Conservation (phyloP, 1,284 basidiomycete species). For the Naganishia liquefaciens region DNA sequence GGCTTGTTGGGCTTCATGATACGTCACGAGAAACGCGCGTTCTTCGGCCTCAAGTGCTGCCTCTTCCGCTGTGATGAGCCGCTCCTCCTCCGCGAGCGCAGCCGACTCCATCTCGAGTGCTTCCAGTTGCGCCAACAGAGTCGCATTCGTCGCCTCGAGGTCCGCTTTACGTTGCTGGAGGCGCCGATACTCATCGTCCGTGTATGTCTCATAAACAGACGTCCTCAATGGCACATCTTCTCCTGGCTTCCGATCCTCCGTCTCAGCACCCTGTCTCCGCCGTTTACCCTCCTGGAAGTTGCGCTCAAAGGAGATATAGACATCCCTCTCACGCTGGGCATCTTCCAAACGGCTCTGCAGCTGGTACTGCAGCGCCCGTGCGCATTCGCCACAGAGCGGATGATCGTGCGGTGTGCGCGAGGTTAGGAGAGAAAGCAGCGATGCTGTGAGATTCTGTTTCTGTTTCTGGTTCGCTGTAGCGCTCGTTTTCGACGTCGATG, state of each 20-base stretch:
- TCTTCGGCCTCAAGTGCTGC: slow-evolving; percentile 72
- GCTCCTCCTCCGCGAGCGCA: slow-evolving; percentile 71
- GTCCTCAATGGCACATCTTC: slow-evolving; percentile 47
- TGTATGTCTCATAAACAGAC: slow-evolving; percentile 39
- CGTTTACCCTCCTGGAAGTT: slow-evolving; percentile 56
- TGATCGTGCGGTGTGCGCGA: slow-evolving; percentile 84
- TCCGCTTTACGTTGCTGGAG: slow-evolving; percentile 71
- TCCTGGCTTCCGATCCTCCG: slow-evolving; percentile 57
- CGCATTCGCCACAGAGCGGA: slow-evolving; percentile 93
- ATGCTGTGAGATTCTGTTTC: slow-evolving; percentile 46
- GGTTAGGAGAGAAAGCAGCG: slow-evolving; percentile 74
- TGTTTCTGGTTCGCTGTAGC: slow-evolving; percentile 30
- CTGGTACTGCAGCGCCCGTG: slow-evolving; percentile 72
- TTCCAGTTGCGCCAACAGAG: slow-evolving; percentile 70
- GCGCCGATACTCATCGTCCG: slow-evolving; percentile 54
- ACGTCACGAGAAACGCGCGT: slow-evolving; percentile 60
- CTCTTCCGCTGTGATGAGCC: slow-evolving; percentile 71
- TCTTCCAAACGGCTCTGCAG: slow-evolving; percentile 84
- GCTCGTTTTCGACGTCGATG: no score
- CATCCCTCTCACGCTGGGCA: slow-evolving; percentile 85
- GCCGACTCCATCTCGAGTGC: slow-evolving; percentile 72
- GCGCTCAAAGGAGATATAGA: slow-evolving; percentile 87
- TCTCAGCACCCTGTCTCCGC: slow-evolving; percentile 57
- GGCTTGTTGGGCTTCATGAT: slow-evolving; percentile 51
- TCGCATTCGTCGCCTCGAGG: slow-evolving; percentile 43